Evolutionary conservation across 768 basidiomycete genomes (phyloP).

Genomic region (Suillus weaverae): DNA sequence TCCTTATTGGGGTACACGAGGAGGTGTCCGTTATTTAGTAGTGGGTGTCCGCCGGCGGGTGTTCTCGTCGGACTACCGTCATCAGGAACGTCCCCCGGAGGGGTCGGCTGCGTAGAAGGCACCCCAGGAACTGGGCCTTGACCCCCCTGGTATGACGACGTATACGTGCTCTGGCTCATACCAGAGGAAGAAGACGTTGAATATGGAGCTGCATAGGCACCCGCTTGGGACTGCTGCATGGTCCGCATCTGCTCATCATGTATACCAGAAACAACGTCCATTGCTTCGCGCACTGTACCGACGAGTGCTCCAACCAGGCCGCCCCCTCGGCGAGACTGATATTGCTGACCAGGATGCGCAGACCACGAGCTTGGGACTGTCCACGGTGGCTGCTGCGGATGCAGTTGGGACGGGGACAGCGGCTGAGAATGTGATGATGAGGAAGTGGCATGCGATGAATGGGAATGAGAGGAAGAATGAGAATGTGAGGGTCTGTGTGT

Average conservation of each 20-base stretch:
- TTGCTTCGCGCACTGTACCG: constrained; percentile 28
- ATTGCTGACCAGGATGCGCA: constrained; percentile 2
- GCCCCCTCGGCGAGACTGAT: constrained; percentile 14
- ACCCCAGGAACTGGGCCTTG: not conserved
- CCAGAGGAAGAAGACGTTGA: constrained; percentile 2
- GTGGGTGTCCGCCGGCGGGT: constrained; percentile 66
- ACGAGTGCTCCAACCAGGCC: constrained; percentile 29
- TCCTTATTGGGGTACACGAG: constrained; percentile 66
- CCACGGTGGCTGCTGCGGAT: constrained; percentile 15
- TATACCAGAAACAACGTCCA: constrained; percentile 27
- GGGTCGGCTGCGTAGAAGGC: constrained; percentile 2
- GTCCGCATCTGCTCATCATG: constrained; percentile 20
- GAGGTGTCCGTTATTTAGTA: constrained; percentile 58
- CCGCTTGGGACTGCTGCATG: constrained; percentile 16
- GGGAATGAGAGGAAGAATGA: constrained; percentile 6
- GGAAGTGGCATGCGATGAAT: not conserved
- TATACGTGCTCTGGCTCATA: constrained; percentile 7
- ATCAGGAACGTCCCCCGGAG: constrained; percentile 29
- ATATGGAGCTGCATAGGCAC: constrained; percentile 23
- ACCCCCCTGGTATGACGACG: constrained; percentile 13
- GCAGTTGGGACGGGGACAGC: constrained; percentile 14
- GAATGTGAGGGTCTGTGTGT: constrained; percentile 13
- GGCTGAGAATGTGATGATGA: constrained; percentile 7
- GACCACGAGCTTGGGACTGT: constrained; percentile 14
- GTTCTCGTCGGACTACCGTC: constrained; percentile 63